Evolutionary conservation across 352 stramenopile species (phyloP), one percentile per base, ranked within the genome.

Genomic region (Peronosclerospora sorghi): DNA sequence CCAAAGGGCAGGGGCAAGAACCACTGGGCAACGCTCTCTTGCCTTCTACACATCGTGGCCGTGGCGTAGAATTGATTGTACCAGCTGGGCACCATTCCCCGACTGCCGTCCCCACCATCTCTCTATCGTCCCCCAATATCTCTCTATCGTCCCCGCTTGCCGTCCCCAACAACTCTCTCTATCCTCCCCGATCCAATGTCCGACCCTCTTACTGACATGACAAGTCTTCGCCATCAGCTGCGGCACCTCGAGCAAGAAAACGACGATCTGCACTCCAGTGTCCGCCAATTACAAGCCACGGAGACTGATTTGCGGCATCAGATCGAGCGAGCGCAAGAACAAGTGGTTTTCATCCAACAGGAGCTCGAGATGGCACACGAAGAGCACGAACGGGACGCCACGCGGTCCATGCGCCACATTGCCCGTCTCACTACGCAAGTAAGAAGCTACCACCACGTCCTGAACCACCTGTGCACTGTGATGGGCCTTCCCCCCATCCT

Each of bases 291-390:
- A 15, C 48, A 79, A 51, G 67, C 71, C 10, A 84, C 74, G 5
- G 67, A 78, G n/a, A 62, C 62, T 28, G 74, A 84, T 51, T 41
- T 86, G 32, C 48, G 40, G 20, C 62, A 83, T 53, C 57, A 72
- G 34, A 67, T 86, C 43, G 73, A 86, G 52, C 60, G 70, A 24
- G 68, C 74, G 48, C 66, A 79, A 40, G 73, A 86, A 48, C 66
- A 83, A 41, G 74, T 28, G 12, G 28, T 51, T 8, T 51, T 51
- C 21, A 28, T 28, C 1, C 35, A 40, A 5, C 35, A 45, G 10
- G 45, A 51, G 12, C 45, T 44, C 27, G 45, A 51, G 28, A 29
- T 14, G 2, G 26, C 35, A 5, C n/a, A 45, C 10, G 20, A 45
- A 12, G 27, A 44, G n/a, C 18, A n/a, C n/a, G n/a, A n/a, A n/a